Evolutionary conservation across 495 filamentous ascomycete species (phyloP).

Genomic region (Eremomyces bilateralis): DNA sequence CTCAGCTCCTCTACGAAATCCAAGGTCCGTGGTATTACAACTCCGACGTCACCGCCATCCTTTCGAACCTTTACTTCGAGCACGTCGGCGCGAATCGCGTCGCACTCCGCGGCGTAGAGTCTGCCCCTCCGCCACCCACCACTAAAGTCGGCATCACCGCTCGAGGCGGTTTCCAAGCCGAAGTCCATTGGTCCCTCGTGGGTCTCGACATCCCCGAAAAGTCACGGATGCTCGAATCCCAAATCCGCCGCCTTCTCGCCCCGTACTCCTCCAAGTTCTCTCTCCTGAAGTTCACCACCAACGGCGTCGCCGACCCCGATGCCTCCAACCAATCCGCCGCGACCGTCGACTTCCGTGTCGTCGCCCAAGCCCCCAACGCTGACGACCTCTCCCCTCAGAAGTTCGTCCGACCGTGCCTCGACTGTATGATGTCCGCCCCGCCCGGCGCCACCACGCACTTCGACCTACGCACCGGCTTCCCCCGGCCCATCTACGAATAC

Average conservation of each 20-base stretch:
- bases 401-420: slow-evolving; percentile 20
- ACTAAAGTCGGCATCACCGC: slow-evolving; percentile 12
- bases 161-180: slow-evolving; percentile 11
- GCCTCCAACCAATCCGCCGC: slow-evolving; percentile 10
- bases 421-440: slow-evolving; percentile 19
- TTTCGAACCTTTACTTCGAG: slow-evolving; percentile 9
- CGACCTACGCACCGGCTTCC: slow-evolving; percentile 15
- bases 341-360: slow-evolving; percentile 14
- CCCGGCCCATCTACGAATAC: slow-evolving; percentile 18
- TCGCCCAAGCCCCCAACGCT: slow-evolving; percentile 11
- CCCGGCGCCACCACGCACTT: slow-evolving; percentile 21
- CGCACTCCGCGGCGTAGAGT: slow-evolving; percentile 7
- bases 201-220: slow-evolving; percentile 17
- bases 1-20: slow-evolving; percentile 14
- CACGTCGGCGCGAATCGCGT: slow-evolving; percentile 10
- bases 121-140: slow-evolving; percentile 9
- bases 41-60: slow-evolving; percentile 11
- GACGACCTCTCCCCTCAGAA: slow-evolving; percentile 13
- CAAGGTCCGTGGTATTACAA: slow-evolving; percentile 14
- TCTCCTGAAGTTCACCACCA: slow-evolving; percentile 9
- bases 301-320: slow-evolving; percentile 7
- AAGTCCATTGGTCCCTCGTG: slow-evolving; percentile 14
- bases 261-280: slow-evolving; percentile 7
- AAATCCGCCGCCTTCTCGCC: slow-evolving; percentile 8
- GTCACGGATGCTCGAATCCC: slow-evolving; percentile 14